A percentile compares a stretch with the other conserved stretches of the same genome.
Evolutionary conservation across 2,329 filamentous ascomycete species (phyloP).

Genomic region (Talaromyces islandicus): DNA sequence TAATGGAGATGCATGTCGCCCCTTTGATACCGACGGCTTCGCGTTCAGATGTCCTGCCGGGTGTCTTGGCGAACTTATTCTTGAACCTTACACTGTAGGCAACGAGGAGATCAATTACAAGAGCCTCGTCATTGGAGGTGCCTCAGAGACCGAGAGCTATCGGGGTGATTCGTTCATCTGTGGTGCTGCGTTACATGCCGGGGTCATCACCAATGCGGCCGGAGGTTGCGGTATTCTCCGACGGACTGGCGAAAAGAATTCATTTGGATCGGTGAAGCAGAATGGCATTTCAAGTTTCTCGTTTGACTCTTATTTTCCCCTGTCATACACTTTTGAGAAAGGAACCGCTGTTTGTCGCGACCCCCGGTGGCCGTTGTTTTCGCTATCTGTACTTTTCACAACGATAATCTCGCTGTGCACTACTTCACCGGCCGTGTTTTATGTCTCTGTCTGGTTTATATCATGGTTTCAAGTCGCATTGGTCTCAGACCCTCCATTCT

Average conservation of each 20-base stretch:
- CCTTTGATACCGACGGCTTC: constrained; percentile 49
- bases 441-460: constrained; percentile 48
- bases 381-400: constrained; percentile 50
- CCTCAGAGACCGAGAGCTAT: constrained; percentile 41
- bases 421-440: constrained; percentile 51
- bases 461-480: constrained; percentile 58
- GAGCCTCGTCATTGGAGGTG: constrained; percentile 51
- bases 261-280: constrained; percentile 41
- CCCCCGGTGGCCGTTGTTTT: constrained; percentile 53
- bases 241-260: constrained; percentile 45
- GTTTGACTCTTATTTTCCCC: constrained; percentile 54
- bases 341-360: constrained; percentile 44
- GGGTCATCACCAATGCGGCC: constrained; percentile 47
- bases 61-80: constrained; percentile 46
- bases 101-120: constrained; percentile 50
- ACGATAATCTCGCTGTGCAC: constrained; percentile 52
- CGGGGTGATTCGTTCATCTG: constrained; percentile 59
- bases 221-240: constrained; percentile 54
- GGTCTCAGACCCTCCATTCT: constrained; percentile 53
- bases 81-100: constrained; percentile 54
- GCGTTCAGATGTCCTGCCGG: constrained; percentile 55
- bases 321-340: constrained; percentile 51
- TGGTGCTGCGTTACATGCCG: constrained; percentile 54
- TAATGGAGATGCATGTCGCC: constrained; percentile 52
- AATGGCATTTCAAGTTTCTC: constrained; percentile 48